A percentile compares a stretch with the other conserved stretches of the same genome.
Conservation (phyloP, 176 grass and related monocot species). For the Triticum urartu region DNA sequence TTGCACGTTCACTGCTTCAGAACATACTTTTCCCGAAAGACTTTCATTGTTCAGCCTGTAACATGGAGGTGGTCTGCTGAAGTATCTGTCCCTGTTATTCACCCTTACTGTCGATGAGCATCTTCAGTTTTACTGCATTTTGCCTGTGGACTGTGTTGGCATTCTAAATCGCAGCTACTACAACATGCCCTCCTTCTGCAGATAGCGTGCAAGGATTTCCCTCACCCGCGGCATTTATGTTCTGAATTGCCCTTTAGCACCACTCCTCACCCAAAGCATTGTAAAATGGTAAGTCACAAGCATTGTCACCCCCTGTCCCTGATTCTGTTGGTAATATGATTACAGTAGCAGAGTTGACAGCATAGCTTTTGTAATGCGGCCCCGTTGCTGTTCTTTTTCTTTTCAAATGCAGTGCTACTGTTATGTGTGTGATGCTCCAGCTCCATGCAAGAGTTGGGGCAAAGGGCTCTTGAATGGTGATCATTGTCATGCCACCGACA, state of each 20-base stretch:
- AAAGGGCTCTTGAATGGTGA: slow-evolving; percentile 18
- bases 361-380: not conserved
- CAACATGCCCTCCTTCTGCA: not conserved
- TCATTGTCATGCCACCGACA: slow-evolving; percentile 89
- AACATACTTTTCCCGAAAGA: not conserved
- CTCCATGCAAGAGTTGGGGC: slow-evolving; percentile 81
- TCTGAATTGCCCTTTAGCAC: slow-evolving; percentile 63
- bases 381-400: not conserved
- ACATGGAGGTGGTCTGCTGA: too few relatives aligned
- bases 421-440: slow-evolving; percentile 80
- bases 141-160: not conserved
- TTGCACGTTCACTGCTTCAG: not conserved
- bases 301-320: not conserved
- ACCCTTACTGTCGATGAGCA: not conserved
- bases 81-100: too few relatives aligned
- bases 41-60: too few relatives aligned
- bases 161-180: not conserved
- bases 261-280: slow-evolving; percentile 66
- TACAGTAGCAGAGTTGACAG: not conserved
- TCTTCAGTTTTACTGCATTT: not conserved
- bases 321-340: not conserved
- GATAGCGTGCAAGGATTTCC: slow-evolving; percentile 87
- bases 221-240: slow-evolving; percentile 81
- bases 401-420: slow-evolving; percentile 87
- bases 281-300: slow-evolving; percentile 57